Evolutionary conservation across 2,329 filamentous ascomycete species (phyloP).

Genomic region (Coniochaeta ligniaria): DNA sequence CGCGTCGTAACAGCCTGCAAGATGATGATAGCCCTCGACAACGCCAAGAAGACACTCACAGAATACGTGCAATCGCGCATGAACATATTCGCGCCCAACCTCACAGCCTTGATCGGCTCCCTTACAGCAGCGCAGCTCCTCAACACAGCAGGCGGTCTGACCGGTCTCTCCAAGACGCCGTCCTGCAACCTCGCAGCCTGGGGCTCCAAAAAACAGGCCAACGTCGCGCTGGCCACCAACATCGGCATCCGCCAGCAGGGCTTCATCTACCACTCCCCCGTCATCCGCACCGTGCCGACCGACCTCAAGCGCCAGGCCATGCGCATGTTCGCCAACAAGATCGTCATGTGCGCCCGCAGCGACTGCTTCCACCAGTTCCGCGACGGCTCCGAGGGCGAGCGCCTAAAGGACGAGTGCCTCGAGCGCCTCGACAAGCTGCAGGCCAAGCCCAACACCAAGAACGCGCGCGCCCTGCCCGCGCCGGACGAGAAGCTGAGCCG

Average conservation of each 20-base stretch:
- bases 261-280: conserved; percentile 84
- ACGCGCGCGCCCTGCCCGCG: conserved; percentile 75
- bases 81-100: conserved; percentile 90
- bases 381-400: conserved; percentile 76
- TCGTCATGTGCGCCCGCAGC: conserved; percentile 86
- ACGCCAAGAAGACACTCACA: conserved; percentile 77
- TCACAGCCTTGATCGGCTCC: conserved; percentile 84
- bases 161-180: conserved; percentile 83
- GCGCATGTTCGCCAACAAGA: conserved; percentile 88
- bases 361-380: conserved; percentile 77
- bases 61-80: conserved; percentile 96
- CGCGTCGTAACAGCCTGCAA: conserved; percentile 72
- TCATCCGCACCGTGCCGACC: conserved; percentile 76
- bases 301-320: conserved; percentile 91
- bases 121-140: conserved; percentile 94
- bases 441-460: conserved; percentile 84
- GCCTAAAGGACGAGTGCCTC: conserved; percentile 74
- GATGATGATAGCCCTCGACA: conserved; percentile 82
- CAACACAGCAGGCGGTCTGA: conserved; percentile 84
- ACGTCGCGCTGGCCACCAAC: conserved; percentile 80
- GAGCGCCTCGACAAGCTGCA: conserved; percentile 88
- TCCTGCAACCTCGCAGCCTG: conserved; percentile 88
- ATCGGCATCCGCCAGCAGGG: conserved; percentile 86
- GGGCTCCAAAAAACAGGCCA: conserved; percentile 80
- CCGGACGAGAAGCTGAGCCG: conserved; percentile 92